phyloP scores from a whole-genome alignment of 169 alveolate genomes.

The Cryptosporidium tyzzeri region DNA sequence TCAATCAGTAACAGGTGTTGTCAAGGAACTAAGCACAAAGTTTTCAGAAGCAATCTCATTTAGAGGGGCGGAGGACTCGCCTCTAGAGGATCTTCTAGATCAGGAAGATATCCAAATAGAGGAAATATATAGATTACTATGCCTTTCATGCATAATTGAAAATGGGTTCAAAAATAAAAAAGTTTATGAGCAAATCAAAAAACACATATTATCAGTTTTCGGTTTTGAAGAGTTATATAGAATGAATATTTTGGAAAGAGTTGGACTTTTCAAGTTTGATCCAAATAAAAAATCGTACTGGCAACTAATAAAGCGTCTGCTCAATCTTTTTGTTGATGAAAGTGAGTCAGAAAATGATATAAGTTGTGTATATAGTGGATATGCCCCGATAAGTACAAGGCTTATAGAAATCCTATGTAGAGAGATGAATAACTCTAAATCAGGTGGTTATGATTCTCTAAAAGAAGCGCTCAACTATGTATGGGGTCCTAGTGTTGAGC shows the following conservation, averaged over 20 bases:
- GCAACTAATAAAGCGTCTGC: conserved; percentile 38
- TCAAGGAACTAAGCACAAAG: conserved; percentile 39
- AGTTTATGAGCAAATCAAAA: conserved; percentile 54
- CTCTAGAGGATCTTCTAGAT: conserved; percentile 76
- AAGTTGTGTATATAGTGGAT: conserved; percentile 82
- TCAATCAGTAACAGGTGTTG: conserved; percentile 34
- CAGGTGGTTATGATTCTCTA: neutral
- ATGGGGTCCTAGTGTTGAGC: conserved; percentile 74
- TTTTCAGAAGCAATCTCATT: conserved; percentile 39
- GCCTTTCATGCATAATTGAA: conserved; percentile 78
- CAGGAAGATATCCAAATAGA: conserved; percentile 70
- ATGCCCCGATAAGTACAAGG: conserved; percentile 79
- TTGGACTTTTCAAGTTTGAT: conserved; percentile 78
- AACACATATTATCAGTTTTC: conserved; percentile 70
- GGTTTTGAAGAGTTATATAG: conserved; percentile 78
- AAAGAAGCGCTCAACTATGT: conserved; percentile 47
- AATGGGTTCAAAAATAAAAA: conserved; percentile 78
- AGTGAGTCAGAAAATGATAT: conserved; percentile 75
- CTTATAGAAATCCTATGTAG: conserved; percentile 34
- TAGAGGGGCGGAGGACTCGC: conserved; percentile 23
- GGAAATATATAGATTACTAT: conserved; percentile 79
- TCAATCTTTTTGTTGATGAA: conserved; percentile 78
- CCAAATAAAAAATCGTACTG: conserved; percentile 49
- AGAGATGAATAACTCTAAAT: neutral
- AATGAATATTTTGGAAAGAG: conserved; percentile 74